Evolutionary conservation across 73 alveolate genomes (phyloP).

Genomic region (Stentor roeselii): DNA sequence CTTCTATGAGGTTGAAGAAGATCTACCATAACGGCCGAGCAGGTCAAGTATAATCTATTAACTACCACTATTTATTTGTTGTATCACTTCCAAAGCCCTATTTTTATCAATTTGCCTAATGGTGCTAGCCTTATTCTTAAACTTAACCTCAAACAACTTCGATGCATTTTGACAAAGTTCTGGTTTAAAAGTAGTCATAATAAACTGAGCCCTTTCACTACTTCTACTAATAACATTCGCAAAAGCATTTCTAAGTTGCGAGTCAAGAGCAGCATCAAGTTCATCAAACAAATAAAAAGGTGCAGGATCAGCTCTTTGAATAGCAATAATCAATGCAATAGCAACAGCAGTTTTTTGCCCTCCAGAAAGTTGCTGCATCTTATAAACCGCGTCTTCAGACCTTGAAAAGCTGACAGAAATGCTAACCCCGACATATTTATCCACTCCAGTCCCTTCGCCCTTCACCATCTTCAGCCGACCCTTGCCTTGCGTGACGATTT

Average conservation of each 20-base stretch:
- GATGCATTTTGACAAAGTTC: constrained; percentile 77
- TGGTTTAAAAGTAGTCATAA: constrained; percentile 87
- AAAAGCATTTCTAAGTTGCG: constrained; percentile 75
- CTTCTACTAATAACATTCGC: constrained; percentile 62
- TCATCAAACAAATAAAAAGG: constrained; percentile 96
- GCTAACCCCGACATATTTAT: constrained; percentile 31
- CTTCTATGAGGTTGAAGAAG: not conserved
- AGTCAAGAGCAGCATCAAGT: constrained; percentile 97
- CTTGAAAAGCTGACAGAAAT: constrained; percentile 33
- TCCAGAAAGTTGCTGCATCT: constrained; percentile 82
- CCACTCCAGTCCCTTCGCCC: constrained; percentile 48
- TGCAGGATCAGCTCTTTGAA: constrained; percentile 86
- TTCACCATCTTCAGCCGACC: constrained; percentile 65
- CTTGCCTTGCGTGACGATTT: constrained; percentile 74
- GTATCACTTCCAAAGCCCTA: constrained; percentile 53
- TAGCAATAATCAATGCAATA: constrained; percentile 86
- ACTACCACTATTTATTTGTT: no score
- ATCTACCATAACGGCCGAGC: not conserved
- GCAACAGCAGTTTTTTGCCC: constrained; percentile 98
- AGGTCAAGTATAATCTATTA: no score
- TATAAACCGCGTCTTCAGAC: constrained; percentile 30
- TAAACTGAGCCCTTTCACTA: constrained; percentile 64
- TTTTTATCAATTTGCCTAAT: constrained; percentile 52
- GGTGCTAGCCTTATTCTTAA: constrained; percentile 74
- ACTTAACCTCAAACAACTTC: constrained; percentile 62